These are phyloP conservation scores for Phytophthora chlamydospora DNA, from an alignment of 352 stramenopile genomes.

Conservation along the genomic window DNA sequence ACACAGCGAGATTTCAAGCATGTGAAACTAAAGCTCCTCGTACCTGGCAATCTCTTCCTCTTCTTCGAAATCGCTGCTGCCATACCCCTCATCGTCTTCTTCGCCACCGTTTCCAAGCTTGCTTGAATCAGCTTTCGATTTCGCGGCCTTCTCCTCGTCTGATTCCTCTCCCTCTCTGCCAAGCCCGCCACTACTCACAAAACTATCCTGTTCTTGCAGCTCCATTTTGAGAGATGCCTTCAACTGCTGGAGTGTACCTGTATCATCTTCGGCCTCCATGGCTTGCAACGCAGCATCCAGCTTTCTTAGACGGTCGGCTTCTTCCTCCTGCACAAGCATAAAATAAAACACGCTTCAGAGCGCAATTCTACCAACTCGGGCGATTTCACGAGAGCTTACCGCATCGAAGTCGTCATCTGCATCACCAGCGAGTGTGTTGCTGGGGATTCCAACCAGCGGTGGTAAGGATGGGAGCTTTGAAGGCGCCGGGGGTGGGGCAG, in stretches of 20 bases:
- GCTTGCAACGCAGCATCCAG: conserved; percentile 82
- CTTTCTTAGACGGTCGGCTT: conserved; percentile 61
- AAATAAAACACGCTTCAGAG: conserved; percentile 9
- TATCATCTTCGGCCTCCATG: conserved; percentile 87
- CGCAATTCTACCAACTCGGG: background rate
- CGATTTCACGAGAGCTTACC: conserved; percentile 25
- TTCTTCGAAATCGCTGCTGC: conserved; percentile 86
- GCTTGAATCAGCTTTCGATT: conserved; percentile 7
- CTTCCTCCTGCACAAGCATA: conserved; percentile 39
- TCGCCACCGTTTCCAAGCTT: conserved; percentile 25
- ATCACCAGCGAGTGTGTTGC: conserved; percentile 9
- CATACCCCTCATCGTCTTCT: conserved; percentile 65
- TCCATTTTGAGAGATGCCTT: conserved; percentile 74
- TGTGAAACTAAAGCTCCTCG: background rate
- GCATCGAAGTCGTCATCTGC: conserved; percentile 68
- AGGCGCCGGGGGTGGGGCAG: conserved; percentile 34
- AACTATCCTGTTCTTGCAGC: conserved; percentile 54
- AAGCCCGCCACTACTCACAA: conserved; percentile 25
- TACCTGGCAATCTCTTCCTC: conserved; percentile 80
- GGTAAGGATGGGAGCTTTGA: conserved; percentile 32
- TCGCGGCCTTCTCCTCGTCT: conserved; percentile 13
- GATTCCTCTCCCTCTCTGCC: conserved; percentile 8
- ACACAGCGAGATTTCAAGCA: too few species aligned
- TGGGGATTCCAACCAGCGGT: conserved; percentile 15
- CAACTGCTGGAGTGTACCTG: conserved; percentile 75